A percentile compares a stretch with the other conserved stretches of the same genome.
Evolutionary conservation across 495 filamentous ascomycete species (phyloP).

Genomic region (Terfezia boudieri): DNA sequence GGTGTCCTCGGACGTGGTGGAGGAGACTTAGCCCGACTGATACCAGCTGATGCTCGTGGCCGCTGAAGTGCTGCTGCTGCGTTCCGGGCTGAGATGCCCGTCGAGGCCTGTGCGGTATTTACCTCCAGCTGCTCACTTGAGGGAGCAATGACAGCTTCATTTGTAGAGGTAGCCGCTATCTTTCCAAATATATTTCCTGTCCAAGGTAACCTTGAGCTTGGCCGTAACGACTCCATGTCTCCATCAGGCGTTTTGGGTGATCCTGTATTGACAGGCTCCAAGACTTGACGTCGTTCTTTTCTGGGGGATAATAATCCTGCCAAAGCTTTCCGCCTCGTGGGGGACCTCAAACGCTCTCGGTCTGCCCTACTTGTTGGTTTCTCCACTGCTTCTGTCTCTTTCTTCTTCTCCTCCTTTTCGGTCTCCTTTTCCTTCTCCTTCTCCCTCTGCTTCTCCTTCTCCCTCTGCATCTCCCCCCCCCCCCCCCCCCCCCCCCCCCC

Average conservation of each 20-base stretch:
- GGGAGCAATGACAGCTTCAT: too few relatives aligned
- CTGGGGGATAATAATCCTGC: neutral
- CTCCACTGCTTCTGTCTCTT: conserved; percentile 40
- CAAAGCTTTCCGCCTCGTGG: neutral
- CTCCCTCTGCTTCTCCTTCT: conserved; percentile 28
- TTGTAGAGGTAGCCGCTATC: too few relatives aligned
- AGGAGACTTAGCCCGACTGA: neutral
- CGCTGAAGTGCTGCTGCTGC: neutral
- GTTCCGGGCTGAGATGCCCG: neutral
- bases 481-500: conserved; percentile 26
- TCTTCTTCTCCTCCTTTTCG: conserved; percentile 42
- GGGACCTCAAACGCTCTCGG: neutral
- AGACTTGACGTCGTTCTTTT: too few relatives aligned
- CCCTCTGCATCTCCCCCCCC: conserved; percentile 37
- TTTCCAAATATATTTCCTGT: too few relatives aligned
- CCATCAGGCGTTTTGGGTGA: too few relatives aligned
- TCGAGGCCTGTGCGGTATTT: neutral
- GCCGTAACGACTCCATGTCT: too few relatives aligned
- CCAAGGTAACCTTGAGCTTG: too few relatives aligned
- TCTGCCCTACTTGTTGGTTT: conserved; percentile 4
- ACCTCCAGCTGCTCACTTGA: too few relatives aligned
- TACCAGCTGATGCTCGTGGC: too few relatives aligned
- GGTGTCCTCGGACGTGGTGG: neutral
- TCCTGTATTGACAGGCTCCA: too few relatives aligned
- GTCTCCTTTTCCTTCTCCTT: conserved; percentile 31